These are phyloP conservation scores for Letharia columbiana DNA, from an alignment of 495 filamentous ascomycete species.

Conservation along the genomic window DNA sequence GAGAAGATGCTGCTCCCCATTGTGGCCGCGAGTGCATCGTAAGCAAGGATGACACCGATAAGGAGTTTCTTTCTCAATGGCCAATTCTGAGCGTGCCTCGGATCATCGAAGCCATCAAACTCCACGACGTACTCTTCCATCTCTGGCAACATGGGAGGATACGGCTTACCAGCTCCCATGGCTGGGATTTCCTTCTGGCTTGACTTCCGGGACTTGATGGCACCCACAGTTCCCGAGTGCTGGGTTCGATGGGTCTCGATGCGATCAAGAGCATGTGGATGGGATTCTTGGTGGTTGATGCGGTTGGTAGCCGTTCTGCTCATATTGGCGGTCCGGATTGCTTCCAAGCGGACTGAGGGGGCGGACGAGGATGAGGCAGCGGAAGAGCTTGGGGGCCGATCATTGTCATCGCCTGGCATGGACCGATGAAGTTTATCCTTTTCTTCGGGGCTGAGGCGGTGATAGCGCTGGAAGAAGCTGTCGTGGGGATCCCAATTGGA, in stretches of 20 bases:
- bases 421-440: not conserved
- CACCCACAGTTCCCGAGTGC: slow-evolving; percentile 67
- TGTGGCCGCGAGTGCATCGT: slow-evolving; percentile 44
- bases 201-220: slow-evolving; percentile 41
- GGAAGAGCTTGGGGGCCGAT: not conserved
- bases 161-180: slow-evolving; percentile 68
- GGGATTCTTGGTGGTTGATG: slow-evolving; percentile 20
- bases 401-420: not conserved
- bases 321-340: not conserved
- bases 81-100: slow-evolving; percentile 48
- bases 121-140: slow-evolving; percentile 83
- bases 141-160: slow-evolving; percentile 64
- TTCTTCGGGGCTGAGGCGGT: slow-evolving; percentile 5
- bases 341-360: not conserved
- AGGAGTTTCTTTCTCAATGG: slow-evolving; percentile 35
- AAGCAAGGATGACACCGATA: slow-evolving; percentile 31
- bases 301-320: not conserved
- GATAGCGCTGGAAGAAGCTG: not conserved
- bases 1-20: slow-evolving; percentile 47
- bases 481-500: not conserved
- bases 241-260: slow-evolving; percentile 69
- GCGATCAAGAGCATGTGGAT: slow-evolving; percentile 62
- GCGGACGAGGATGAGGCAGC: not conserved
- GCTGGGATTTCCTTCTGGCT: slow-evolving; percentile 46
- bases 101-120: slow-evolving; percentile 52